phyloP scores from a whole-genome alignment of 371 early-diverging fungal species.

The Mucor plumbeus region DNA sequence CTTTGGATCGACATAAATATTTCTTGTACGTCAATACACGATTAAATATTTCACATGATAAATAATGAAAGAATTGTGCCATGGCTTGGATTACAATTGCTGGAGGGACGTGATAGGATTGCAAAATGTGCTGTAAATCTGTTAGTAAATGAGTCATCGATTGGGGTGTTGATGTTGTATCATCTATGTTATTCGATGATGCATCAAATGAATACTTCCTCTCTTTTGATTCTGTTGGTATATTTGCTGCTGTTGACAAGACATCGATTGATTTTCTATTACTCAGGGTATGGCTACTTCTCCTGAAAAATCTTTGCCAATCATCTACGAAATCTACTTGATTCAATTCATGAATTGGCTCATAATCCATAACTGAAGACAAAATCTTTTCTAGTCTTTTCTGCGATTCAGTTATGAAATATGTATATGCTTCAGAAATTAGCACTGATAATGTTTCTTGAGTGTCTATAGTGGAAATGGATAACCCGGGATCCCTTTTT shows the following conservation, averaged over 20 bases:
- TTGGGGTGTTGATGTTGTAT: conserved; percentile 45
- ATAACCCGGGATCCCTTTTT: conserved; percentile 78
- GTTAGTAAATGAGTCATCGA: conserved; percentile 62
- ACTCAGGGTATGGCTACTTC: conserved; percentile 23
- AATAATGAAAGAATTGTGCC: conserved; percentile 73
- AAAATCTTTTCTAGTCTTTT: conserved; percentile 63
- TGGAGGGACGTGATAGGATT: conserved; percentile 65
- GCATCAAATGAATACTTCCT: conserved; percentile 12
- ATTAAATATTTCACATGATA: conserved; percentile 80
- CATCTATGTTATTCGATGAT: not conserved
- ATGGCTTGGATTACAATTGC: conserved; percentile 51
- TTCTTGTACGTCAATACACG: conserved; percentile 73
- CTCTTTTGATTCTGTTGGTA: not conserved
- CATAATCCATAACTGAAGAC: conserved; percentile 73
- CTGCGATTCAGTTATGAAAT: conserved; percentile 64
- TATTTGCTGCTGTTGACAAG: not conserved
- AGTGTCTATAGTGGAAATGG: conserved; percentile 55
- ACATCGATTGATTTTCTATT: conserved; percentile 11
- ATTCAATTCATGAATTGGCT: conserved; percentile 68
- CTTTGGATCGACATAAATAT: conserved; percentile 79
- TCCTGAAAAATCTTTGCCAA: conserved; percentile 55
- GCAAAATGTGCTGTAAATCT: conserved; percentile 54
- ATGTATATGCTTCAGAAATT: conserved; percentile 67
- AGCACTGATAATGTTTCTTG: conserved; percentile 73
- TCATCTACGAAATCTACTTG: conserved; percentile 66